Evolutionary conservation across 805 yeast genomes (phyloP).

Genomic region (Cyberlindnera mrakii): DNA sequence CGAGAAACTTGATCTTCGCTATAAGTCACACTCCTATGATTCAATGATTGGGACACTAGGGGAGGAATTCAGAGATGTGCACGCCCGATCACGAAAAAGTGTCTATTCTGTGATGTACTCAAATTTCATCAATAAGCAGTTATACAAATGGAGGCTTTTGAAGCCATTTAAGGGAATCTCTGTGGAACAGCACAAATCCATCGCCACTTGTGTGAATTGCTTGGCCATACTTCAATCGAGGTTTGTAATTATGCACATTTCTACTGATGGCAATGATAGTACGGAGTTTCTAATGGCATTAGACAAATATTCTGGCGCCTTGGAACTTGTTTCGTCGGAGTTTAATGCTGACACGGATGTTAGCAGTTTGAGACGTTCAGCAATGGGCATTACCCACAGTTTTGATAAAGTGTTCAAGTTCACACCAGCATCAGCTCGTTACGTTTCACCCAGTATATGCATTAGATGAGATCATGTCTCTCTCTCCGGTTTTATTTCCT

Average conservation of each 20-base stretch:
- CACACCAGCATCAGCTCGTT: not conserved
- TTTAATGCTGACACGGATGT: not conserved
- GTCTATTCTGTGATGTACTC: constrained; percentile 8
- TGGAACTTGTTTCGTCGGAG: constrained; percentile 14
- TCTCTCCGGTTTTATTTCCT: too few species aligned
- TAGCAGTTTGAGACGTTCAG: not conserved
- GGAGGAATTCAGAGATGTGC: not conserved
- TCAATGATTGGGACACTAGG: not conserved
- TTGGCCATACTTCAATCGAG: constrained; percentile 10
- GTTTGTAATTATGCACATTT: constrained; percentile 11
- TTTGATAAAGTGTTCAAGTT: constrained; percentile 2
- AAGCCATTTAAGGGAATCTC: constrained; percentile 15
- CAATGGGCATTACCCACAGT: not conserved
- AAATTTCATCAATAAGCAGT: constrained; percentile 6
- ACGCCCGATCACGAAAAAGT: not conserved
- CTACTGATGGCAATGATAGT: constrained; percentile 3
- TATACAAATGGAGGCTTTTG: constrained; percentile 17
- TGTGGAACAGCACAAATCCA: constrained; percentile 1
- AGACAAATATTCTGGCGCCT: constrained; percentile 12
- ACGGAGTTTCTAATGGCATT: constrained; percentile 15
- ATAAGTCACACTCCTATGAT: not conserved
- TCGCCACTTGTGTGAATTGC: constrained; percentile 16
- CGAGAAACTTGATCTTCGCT: constrained; percentile 15
- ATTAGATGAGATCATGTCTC: not conserved
- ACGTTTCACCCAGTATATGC: constrained; percentile 3